A percentile compares a stretch with the other conserved stretches of the same genome.
Conservation (phyloP, 2,329 filamentous ascomycete genomes). For the Intubia oerlemansii region DNA sequence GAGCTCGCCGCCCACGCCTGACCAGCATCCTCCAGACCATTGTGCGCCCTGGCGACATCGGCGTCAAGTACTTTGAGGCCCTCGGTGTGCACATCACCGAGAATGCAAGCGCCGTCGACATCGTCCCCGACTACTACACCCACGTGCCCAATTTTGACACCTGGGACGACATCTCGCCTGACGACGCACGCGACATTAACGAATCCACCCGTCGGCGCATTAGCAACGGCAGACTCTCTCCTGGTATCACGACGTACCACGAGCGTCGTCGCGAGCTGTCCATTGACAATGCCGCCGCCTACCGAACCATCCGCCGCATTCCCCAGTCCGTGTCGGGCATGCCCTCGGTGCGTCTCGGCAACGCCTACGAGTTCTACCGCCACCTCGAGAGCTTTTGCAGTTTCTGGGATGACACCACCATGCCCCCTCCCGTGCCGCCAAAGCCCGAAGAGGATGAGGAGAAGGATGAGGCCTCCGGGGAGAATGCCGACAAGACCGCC, state of each 20-base stretch:
- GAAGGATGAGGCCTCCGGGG: not conserved
- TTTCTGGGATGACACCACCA: constrained; percentile 39
- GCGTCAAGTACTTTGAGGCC: constrained; percentile 28
- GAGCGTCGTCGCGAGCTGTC: constrained; percentile 37
- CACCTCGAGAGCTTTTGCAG: constrained; percentile 35
- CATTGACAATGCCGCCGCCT: constrained; percentile 33
- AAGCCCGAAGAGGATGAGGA: constrained; percentile 16
- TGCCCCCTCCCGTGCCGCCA: constrained; percentile 12
- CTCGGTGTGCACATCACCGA: constrained; percentile 34
- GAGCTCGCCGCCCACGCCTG: not conserved
- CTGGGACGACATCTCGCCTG: constrained; percentile 27
- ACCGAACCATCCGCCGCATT: constrained; percentile 38
- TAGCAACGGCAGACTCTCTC: constrained; percentile 30
- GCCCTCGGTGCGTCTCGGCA: constrained; percentile 32
- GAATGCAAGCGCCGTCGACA: constrained; percentile 23
- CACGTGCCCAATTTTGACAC: constrained; percentile 29
- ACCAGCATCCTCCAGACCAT: constrained; percentile 25
- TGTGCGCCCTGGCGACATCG: constrained; percentile 28
- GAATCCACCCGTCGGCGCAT: constrained; percentile 24
- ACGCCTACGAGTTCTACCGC: constrained; percentile 44
- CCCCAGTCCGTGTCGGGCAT: constrained; percentile 27
- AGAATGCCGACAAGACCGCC: not conserved
- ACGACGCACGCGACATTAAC: constrained; percentile 27
- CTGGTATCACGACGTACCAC: constrained; percentile 34
- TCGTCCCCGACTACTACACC: constrained; percentile 28